These are phyloP conservation scores for Leccinum ochraceum DNA, from an alignment of 768 basidiomycete species.

Conservation along the genomic window DNA sequence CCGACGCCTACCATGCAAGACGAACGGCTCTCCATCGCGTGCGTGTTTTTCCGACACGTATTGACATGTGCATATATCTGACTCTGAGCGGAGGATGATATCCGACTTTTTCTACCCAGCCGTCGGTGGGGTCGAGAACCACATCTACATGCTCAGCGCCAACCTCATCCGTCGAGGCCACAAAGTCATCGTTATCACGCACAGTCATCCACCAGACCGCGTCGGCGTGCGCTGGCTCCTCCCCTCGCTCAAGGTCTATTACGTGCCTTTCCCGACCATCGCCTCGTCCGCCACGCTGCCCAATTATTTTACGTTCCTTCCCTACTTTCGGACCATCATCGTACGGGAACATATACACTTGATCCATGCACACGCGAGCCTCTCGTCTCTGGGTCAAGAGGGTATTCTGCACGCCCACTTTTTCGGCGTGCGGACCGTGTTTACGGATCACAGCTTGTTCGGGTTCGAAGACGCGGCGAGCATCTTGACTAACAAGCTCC, in stretches of 20 bases:
- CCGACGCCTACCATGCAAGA: slow-evolving; percentile 21
- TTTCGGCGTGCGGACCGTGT: slow-evolving; percentile 86
- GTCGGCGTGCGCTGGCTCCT: slow-evolving; percentile 89
- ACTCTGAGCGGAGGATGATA: slow-evolving; percentile 66
- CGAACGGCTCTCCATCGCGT: slow-evolving; percentile 33
- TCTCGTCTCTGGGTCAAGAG: slow-evolving; percentile 91
- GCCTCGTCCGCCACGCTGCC: slow-evolving; percentile 93
- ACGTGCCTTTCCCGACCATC: slow-evolving; percentile 88
- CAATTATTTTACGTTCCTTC: slow-evolving; percentile 89
- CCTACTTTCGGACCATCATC: slow-evolving; percentile 88
- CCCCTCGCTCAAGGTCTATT: slow-evolving; percentile 88
- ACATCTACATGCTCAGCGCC: slow-evolving; percentile 90
- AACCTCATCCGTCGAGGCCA: slow-evolving; percentile 83
- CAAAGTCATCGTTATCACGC: slow-evolving; percentile 94
- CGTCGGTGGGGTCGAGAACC: slow-evolving; percentile 95
- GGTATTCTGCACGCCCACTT: slow-evolving; percentile 87
- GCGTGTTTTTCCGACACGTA: slow-evolving; percentile 1
- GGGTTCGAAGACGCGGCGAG: slow-evolving; percentile 97
- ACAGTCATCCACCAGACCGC: slow-evolving; percentile 83
- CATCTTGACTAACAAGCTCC: slow-evolving; percentile 94
- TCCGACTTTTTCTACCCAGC: slow-evolving; percentile 96
- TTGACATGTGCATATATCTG: neutral
- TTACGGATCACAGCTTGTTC: slow-evolving; percentile 96
- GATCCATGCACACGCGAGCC: slow-evolving; percentile 89
- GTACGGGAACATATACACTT: slow-evolving; percentile 83